phyloP scores from a whole-genome alignment of 2,329 filamentous ascomycete genomes.

The Fusarium secorum region DNA sequence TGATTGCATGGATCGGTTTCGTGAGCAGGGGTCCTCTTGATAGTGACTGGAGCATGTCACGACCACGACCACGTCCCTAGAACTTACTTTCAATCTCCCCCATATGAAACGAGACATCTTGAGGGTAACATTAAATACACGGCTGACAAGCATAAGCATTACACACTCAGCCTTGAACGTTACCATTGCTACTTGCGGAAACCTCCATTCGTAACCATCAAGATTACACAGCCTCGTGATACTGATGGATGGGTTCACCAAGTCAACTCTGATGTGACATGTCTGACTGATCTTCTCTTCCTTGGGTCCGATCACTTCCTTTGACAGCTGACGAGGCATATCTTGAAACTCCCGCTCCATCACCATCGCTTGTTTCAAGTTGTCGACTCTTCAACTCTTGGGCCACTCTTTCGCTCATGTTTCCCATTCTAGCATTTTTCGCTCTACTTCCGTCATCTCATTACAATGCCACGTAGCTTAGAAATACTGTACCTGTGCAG shows the following conservation, averaged over 20 bases:
- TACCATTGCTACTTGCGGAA: neutral
- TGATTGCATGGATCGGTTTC: slow-evolving; percentile 28
- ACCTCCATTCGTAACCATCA: neutral
- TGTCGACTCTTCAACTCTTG: neutral
- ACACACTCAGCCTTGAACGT: slow-evolving; percentile 7
- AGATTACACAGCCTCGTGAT: neutral
- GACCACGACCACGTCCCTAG: slow-evolving; percentile 36
- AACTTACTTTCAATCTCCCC: slow-evolving; percentile 35
- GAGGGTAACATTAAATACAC: neutral
- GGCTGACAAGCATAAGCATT: neutral
- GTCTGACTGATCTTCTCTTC: neutral
- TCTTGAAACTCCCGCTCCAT: slow-evolving; percentile 33
- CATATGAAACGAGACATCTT: neutral
- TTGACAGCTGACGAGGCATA: slow-evolving; percentile 28
- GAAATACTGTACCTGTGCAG: neutral
- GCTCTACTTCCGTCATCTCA: neutral
- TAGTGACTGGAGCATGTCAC: slow-evolving; percentile 34
- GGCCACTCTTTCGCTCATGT: slow-evolving; percentile 10
- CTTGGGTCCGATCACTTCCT: slow-evolving; percentile 22
- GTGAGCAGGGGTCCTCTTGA: slow-evolving; percentile 26
- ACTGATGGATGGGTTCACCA: neutral
- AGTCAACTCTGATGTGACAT: neutral
- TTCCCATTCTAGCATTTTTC: neutral
- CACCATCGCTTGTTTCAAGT: slow-evolving; percentile 22
- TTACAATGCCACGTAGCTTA: neutral